Evolutionary conservation across 805 yeast species (phyloP).

Genomic region (Torulaspora maleeae): DNA sequence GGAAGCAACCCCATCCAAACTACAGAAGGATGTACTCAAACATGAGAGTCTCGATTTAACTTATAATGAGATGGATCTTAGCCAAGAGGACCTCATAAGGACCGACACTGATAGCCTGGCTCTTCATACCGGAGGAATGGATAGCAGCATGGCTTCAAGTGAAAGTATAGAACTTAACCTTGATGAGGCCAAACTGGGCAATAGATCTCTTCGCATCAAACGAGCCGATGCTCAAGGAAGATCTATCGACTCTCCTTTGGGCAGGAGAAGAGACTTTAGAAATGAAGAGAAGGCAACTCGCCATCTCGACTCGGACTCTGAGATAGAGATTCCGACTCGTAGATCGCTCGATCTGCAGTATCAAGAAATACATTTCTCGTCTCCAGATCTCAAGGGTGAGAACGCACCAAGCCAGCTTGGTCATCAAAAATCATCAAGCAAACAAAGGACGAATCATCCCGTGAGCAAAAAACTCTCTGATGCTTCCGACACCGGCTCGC

Average conservation of each 20-base stretch:
- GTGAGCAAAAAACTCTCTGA: conserved; percentile 1
- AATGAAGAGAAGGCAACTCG: conserved; percentile 1
- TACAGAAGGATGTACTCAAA: conserved; percentile 3
- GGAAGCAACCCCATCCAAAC: neutral
- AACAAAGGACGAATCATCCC: conserved; percentile 1
- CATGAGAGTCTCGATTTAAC: conserved; percentile 16
- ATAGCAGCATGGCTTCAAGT: conserved; percentile 24
- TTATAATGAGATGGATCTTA: conserved; percentile 21
- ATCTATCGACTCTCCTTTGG: neutral
- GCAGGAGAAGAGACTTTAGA: conserved; percentile 1
- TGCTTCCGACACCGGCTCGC: neutral
- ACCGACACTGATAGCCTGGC: conserved; percentile 3
- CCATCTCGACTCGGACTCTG: conserved; percentile 5
- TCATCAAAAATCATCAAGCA: conserved; percentile 2
- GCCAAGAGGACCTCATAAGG: conserved; percentile 11
- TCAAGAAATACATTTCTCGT: conserved; percentile 24
- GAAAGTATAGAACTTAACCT: conserved; percentile 30
- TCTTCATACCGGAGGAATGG: conserved; percentile 8
- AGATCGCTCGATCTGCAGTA: conserved; percentile 28
- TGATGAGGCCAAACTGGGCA: conserved; percentile 16
- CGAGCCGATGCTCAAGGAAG: neutral
- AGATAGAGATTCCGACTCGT: conserved; percentile 9
- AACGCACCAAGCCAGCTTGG: neutral
- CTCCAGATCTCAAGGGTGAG: conserved; percentile 12
- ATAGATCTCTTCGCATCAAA: neutral